Evolutionary conservation across 495 filamentous ascomycete species (phyloP), one percentile per base, ranked within the genome.

Genomic region (Trichoderma erinaceum): DNA sequence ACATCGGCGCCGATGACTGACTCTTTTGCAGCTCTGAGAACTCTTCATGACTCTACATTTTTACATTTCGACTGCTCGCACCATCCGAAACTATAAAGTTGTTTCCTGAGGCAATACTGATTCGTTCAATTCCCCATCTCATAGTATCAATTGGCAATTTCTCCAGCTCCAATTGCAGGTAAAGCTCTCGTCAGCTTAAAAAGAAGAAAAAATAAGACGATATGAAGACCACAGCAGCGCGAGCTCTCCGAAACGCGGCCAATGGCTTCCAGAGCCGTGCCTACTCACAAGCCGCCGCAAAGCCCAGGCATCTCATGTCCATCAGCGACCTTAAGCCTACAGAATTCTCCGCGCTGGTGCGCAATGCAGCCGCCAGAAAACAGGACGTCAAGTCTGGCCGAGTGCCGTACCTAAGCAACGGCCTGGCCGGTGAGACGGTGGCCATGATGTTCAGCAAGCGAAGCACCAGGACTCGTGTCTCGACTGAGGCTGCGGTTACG

Each of bases 401-500:
- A 50, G 78, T 90, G 16, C 75, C 85, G 12, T 71, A 69, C n/a
- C 69, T 83, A 52, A 80, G 81, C 16, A 89, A 88, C n/a, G 85
- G 83, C 1, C 74, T 93, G 68, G 78, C 84, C 25, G 91, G 92
- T 27, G 86, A 92, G 77, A 96, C 93, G 4, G 85, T 97, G 15
- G 93, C 95, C 68, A 91, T 99, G 88, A 89, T 93, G 82, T 98
- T 99, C 83, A 93, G 83, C 81, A 99, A 99, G 81, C 87, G 93
- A 35, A 93, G 89, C 70, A 99, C 95, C 16, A 84, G 95, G 63
- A 99, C 95, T 18, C 86, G 95, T 64, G 88, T 99, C 35, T 97
- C 92, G 16, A 96, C 92, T 16, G 95, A 99, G 80, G 87, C 88
- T 8, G 95, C 95, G 12, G 85, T 96, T 15, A 85, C 88, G 21